Percentiles rank a stretch among this genome's conserved stretches.
Evolutionary conservation across 805 yeast species (phyloP).

Genomic region (Schizosaccharomyces cryophilus): DNA sequence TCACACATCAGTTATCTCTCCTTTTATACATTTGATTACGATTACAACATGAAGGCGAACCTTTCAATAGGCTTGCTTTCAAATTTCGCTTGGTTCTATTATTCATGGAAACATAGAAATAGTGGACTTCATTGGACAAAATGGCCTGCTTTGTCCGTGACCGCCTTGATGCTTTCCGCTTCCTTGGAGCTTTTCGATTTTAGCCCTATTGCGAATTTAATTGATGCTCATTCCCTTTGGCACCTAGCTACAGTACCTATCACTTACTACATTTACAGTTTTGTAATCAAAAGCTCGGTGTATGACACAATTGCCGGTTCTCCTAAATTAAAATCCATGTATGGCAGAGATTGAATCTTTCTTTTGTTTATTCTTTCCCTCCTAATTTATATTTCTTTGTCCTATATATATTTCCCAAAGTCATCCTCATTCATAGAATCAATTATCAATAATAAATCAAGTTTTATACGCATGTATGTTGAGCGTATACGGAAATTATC

Average conservation of each 20-base stretch:
- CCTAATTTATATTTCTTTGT: not conserved
- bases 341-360: not conserved
- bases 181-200: conserved; percentile 80
- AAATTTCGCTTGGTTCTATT: conserved; percentile 28
- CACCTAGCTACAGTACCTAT: conserved; percentile 75
- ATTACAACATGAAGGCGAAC: conserved; percentile 84
- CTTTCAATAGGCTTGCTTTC: conserved; percentile 56
- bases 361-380: not conserved
- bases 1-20: conserved; percentile 43
- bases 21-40: conserved; percentile 57
- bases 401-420: not conserved
- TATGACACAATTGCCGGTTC: not conserved
- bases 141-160: conserved; percentile 28
- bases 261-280: not conserved
- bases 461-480: too few relatives aligned
- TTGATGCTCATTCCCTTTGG: conserved; percentile 91
- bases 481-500: too few relatives aligned
- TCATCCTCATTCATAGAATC: too few relatives aligned
- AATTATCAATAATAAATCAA: too few relatives aligned
- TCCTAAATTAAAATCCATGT: not conserved
- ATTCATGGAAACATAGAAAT: conserved; percentile 11
- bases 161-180: conserved; percentile 45
- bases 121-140: conserved; percentile 17
- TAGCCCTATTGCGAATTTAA: conserved; percentile 36
- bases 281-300: not conserved